phyloP scores from a whole-genome alignment of 2,329 filamentous ascomycete genomes.

The Macrophomina phaseolina region DNA sequence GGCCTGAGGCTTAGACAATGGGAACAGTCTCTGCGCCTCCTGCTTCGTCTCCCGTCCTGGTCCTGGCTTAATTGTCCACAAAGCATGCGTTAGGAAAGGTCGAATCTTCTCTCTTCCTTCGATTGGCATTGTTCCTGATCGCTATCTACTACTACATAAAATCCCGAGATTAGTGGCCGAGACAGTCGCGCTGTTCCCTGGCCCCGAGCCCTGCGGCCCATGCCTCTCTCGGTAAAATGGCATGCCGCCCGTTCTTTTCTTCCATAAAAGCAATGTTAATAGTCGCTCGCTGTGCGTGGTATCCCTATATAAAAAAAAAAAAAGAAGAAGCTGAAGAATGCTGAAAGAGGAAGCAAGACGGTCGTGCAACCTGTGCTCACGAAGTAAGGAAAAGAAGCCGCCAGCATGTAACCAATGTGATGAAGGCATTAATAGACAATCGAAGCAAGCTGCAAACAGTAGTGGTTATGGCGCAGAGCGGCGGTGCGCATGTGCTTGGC shows the following conservation, averaged over 20 bases:
- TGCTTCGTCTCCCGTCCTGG: background rate
- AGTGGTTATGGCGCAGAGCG: background rate
- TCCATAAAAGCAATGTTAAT: conserved; percentile 24
- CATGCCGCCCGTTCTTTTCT: conserved; percentile 21
- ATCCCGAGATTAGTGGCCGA: conserved; percentile 14
- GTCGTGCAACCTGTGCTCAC: background rate
- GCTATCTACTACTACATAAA: conserved; percentile 28
- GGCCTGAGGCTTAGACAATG: conserved; percentile 17
- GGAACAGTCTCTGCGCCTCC: conserved; percentile 2
- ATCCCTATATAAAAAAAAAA: conserved; percentile 9
- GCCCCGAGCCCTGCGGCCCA: conserved; percentile 12
- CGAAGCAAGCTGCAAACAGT: background rate
- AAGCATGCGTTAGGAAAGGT: background rate
- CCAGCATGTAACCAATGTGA: conserved; percentile 8
- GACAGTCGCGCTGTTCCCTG: conserved; percentile 12
- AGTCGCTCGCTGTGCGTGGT: conserved; percentile 27
- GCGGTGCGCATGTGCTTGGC: conserved; percentile 8
- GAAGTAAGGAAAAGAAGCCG: conserved; percentile 6
- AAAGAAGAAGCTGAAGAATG: conserved; percentile 1
- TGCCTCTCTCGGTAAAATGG: conserved; percentile 23
- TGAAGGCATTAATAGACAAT: conserved; percentile 16
- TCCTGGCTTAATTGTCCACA: background rate
- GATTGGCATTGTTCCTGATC: conserved; percentile 24
- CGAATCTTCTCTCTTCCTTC: background rate
- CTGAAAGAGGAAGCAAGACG: conserved; percentile 7